These are phyloP conservation scores for Nematocida minor DNA, from an alignment of 371 early-diverging fungal species.

Conservation along the genomic window DNA sequence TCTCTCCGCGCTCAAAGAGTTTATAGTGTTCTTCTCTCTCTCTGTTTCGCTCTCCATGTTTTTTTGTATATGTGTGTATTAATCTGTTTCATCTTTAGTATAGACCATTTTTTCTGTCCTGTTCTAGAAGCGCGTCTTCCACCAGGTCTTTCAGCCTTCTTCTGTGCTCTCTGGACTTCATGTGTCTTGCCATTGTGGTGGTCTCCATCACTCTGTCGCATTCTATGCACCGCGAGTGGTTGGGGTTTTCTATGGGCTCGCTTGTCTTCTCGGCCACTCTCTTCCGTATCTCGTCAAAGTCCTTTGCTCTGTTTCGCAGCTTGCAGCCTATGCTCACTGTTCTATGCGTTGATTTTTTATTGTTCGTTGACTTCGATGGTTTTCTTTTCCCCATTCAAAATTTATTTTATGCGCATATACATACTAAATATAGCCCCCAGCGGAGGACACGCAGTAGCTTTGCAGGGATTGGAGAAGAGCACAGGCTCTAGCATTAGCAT, in stretches of 20 bases:
- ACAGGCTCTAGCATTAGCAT: background rate
- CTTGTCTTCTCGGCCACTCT: background rate
- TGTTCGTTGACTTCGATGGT: slow-evolving; percentile 37
- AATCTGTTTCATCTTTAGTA: slow-evolving; percentile 19
- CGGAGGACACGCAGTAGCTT: background rate
- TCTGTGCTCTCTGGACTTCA: slow-evolving; percentile 36
- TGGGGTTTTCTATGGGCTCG: slow-evolving; percentile 31
- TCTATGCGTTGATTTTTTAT: slow-evolving; percentile 6
- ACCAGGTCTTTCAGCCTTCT: slow-evolving; percentile 36
- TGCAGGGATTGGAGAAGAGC: background rate
- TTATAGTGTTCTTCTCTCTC: background rate
- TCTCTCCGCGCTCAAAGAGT: background rate
- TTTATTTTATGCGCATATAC: slow-evolving; percentile 21
- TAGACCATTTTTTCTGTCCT: slow-evolving; percentile 50
- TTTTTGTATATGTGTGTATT: background rate
- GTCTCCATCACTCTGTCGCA: slow-evolving; percentile 46
- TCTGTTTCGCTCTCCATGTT: background rate
- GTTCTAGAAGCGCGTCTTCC: slow-evolving; percentile 29
- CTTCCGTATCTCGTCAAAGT: slow-evolving; percentile 37
- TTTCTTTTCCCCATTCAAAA: slow-evolving; percentile 39
- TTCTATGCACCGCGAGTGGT: slow-evolving; percentile 12
- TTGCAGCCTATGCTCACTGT: slow-evolving; percentile 36
- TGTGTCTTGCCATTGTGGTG: slow-evolving; percentile 30
- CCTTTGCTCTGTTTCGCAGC: slow-evolving; percentile 33
- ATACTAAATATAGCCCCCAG: slow-evolving; percentile 10